These are phyloP conservation scores for Tylopilus cervinicoccineus DNA, from an alignment of 768 basidiomycete genomes.

Conservation along the genomic window DNA sequence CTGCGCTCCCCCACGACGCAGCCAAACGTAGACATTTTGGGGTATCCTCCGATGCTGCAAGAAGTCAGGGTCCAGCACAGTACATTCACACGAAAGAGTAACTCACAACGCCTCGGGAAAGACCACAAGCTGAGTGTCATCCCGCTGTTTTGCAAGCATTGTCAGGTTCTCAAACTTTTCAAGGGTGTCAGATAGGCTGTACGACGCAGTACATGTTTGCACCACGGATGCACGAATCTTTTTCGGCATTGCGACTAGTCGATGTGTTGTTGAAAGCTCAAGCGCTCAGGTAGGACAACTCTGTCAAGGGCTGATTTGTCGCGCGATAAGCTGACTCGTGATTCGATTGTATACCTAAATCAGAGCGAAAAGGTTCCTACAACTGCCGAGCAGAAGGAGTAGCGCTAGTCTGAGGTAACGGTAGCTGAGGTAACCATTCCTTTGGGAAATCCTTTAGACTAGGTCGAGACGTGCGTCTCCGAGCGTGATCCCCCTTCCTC, in stretches of 20 bases:
- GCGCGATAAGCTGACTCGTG: conserved; percentile 2
- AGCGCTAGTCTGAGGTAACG: conserved; percentile 5
- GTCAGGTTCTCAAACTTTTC: conserved; percentile 46
- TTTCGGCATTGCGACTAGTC: conserved; percentile 22
- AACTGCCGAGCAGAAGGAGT: conserved; percentile 8
- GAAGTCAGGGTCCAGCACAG: background rate
- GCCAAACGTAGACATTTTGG: conserved; percentile 47
- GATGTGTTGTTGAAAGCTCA: background rate
- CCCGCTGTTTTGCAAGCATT: conserved; percentile 42
- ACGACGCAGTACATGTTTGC: conserved; percentile 47
- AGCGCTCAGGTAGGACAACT: background rate
- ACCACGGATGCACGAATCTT: conserved; percentile 48
- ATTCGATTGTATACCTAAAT: background rate
- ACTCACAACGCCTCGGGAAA: conserved; percentile 59
- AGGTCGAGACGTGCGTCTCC: conserved; percentile 53
- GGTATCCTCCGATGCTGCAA: conserved; percentile 54
- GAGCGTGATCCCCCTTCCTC: conserved; percentile 66
- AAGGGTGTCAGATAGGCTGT: conserved; percentile 43
- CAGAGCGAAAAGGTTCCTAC: conserved; percentile 1
- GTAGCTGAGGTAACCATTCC: conserved; percentile 66
- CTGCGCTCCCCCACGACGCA: conserved; percentile 46
- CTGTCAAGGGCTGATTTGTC: background rate
- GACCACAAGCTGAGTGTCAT: conserved; percentile 45
- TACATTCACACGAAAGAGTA: background rate
- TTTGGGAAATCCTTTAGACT: conserved; percentile 77